phyloP scores from a whole-genome alignment of 139 green algal species.

The Yamagishiella unicocca region DNA sequence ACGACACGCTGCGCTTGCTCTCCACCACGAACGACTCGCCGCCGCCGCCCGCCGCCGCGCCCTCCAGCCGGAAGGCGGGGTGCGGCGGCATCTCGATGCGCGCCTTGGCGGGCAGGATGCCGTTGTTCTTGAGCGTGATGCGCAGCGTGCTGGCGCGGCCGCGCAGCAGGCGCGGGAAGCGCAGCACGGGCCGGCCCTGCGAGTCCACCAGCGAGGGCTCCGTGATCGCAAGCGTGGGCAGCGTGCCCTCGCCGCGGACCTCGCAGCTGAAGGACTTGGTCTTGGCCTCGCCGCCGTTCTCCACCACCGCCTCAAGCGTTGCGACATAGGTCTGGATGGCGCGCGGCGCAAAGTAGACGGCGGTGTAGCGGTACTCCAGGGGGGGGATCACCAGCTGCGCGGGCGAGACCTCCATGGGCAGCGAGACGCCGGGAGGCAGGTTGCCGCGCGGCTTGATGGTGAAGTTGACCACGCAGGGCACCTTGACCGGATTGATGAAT shows the following conservation, averaged over 20 bases:
- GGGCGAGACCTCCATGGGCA: slow-evolving; percentile 77
- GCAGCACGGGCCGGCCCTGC: slow-evolving; percentile 59
- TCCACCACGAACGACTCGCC: slow-evolving; percentile 65
- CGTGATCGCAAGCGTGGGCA: slow-evolving; percentile 75
- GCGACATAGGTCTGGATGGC: slow-evolving; percentile 79
- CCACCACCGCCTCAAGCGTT: slow-evolving; percentile 78
- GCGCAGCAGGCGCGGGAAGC: slow-evolving; percentile 75
- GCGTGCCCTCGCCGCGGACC: slow-evolving; percentile 79
- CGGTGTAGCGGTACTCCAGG: slow-evolving; percentile 64
- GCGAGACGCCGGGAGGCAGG: slow-evolving; percentile 41
- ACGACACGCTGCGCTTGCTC: slow-evolving; percentile 63
- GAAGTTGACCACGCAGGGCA: slow-evolving; percentile 83
- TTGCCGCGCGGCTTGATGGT: slow-evolving; percentile 69
- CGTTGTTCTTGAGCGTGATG: slow-evolving; percentile 82
- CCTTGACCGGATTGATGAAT: slow-evolving; percentile 86
- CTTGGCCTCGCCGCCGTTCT: slow-evolving; percentile 70
- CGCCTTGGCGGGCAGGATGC: slow-evolving; percentile 69
- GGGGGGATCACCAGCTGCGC: slow-evolving; percentile 72
- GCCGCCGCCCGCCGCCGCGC: neutral
- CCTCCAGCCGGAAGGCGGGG: slow-evolving; percentile 67
- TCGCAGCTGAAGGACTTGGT: slow-evolving; percentile 81
- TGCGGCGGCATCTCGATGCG: slow-evolving; percentile 71
- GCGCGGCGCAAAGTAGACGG: slow-evolving; percentile 71
- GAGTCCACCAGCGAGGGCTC: slow-evolving; percentile 63
- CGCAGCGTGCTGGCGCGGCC: slow-evolving; percentile 57